Evolutionary conservation across 192 early-diverging fungal species (phyloP).

Genomic region (Rhizoclosmatium globosum): DNA sequence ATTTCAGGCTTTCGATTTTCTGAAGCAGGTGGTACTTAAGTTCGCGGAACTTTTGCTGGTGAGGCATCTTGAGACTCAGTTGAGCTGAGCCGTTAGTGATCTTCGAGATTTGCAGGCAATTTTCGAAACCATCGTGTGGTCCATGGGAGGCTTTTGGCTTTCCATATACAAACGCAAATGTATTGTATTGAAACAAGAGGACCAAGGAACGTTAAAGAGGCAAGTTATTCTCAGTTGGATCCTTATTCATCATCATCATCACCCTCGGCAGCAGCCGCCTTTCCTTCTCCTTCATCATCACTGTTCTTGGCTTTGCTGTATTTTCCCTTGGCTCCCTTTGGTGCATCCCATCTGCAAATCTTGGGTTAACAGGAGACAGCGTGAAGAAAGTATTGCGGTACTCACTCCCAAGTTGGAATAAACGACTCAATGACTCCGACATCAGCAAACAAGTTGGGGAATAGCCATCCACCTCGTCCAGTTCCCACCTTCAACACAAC

Average conservation of each 20-base stretch:
- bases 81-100: no score
- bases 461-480: conserved; percentile 92
- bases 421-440: conserved; percentile 94
- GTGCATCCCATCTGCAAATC: conserved; percentile 34
- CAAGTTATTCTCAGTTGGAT: not conserved
- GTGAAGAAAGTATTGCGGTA: not conserved
- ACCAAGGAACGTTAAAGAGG: no score
- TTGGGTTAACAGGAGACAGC: conserved; percentile 7
- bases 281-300: conserved; percentile 45
- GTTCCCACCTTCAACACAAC: conserved; percentile 73
- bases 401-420: conserved; percentile 85
- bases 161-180: no score
- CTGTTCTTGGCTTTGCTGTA: conserved; percentile 45
- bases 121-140: no score
- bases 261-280: conserved; percentile 48
- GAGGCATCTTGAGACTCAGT: not conserved
- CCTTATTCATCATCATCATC: conserved; percentile 52
- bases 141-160: no score
- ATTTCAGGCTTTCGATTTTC: not conserved
- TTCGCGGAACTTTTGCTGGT: conserved; percentile 4
- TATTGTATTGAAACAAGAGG: no score
- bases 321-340: conserved; percentile 39
- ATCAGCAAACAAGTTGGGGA: conserved; percentile 97
- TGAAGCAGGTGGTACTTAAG: not conserved
- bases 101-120: no score